Evolutionary conservation across 2,329 filamentous ascomycete genomes (phyloP), one percentile per base, ranked within the genome.

Genomic region (Epichloe typhina): DNA sequence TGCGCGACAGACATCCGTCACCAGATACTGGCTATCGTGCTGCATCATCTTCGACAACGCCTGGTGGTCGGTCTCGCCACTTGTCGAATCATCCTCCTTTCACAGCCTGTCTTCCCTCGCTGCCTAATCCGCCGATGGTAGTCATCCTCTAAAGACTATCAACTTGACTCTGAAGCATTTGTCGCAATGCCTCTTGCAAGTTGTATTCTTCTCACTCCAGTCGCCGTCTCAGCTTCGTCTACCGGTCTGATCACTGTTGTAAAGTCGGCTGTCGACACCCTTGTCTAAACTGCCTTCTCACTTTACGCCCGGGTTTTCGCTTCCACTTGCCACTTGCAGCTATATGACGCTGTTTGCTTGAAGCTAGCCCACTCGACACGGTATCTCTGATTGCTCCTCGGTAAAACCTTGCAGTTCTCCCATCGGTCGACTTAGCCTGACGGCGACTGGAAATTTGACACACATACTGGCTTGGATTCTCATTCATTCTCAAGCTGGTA

Each of bases 201-300:
- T 67, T 65, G 64, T 60, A 61, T 60, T 61, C 58, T 64, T 64
- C 66, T 64, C 58, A 70, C 69, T 71, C 74, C 78, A 82, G 79
- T 82, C 77, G 78, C 73, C 75, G 70, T 77, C 76, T 75, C 71
- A 68, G 75, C 72, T 69, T 72, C 69, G 77, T 79, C 74, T 64
- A 72, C 76, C 76, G 75, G 76, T 77, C 66, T 71, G 64, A 72
- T 77, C 72, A 65, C 72, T 70, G 65, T 72, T 76, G 72, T 72
- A 74, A 72, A 71, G 64, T 69, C 67, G 65, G 68, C 66, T 56
- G 54, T 55, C 66, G 61, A 61, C 62, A 63, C 62, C 51, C 53
- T 64, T 61, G 65, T 71, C 64, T 77, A 75, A 67, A 65, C 66
- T 58, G 62, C 61, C 56, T 57, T 63, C 64, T 62, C 58, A 66